Base-by-base conservation (phyloP, 2,329 filamentous ascomycete genomes). In the Phaeophleospora eucalypticola region DNA sequence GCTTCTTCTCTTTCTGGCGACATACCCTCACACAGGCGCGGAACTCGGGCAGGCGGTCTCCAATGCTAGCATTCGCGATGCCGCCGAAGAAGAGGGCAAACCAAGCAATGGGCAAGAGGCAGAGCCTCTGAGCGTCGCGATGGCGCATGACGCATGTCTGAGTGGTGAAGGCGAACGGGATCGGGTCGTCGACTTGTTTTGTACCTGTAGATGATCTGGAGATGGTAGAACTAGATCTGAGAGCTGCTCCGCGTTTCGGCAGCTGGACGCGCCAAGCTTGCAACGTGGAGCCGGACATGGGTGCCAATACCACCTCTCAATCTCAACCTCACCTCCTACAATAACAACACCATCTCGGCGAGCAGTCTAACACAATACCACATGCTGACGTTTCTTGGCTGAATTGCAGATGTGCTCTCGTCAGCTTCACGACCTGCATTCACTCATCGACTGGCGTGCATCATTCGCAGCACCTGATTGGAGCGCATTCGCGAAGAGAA, bases 31-130 rank as follows among this genome's bases (percentile, higher is more conserved):
- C 81, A 66, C 93, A 98, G 67, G 89, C 77, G 64, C 77, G 79
- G 67, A 98, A 98, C 62, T 95, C 89, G 15, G 88, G 88, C 49
- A 95, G 74, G 45, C 82, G 79, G 68, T 98, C 93, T 56, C 93
- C 93, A 40, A 83, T 61, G 3, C 90, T 96, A 20, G 89, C 93
- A 32, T 40, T 48, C 6, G 51, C 49, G 18, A 53, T 35, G 18
- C 50, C 53, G 18, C 43, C 48, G 32, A 57, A 51, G 24, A 49
- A 41, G 9, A 56, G 21, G 1, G 40, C 27, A 8, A 44, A 41
- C 32, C 46, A 56, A 32, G 49, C 29, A 18, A 57, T 12, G 4
- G 50, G 44, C 29, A 60, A 41, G 24, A 58, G 46, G 49, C 57
- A 57, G 44, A 45, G 51, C 51, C 49, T 53, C 41, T 41, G 49